These are phyloP conservation scores for Trametes cingulata DNA, from an alignment of 768 basidiomycete species.

Conservation along the genomic window DNA sequence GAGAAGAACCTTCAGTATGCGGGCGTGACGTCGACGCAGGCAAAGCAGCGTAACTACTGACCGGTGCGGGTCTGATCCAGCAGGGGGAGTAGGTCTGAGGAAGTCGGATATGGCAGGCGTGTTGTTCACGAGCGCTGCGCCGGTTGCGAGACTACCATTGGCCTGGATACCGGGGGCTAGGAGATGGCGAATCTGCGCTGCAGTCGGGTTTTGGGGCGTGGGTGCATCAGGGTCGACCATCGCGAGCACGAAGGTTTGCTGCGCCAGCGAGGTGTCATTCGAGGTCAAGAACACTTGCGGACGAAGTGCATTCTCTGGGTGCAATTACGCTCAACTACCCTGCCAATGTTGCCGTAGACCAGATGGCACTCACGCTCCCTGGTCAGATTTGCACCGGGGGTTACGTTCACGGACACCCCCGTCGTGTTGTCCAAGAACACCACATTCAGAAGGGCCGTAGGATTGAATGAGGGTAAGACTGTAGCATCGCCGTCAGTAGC, in stretches of 20 bases:
- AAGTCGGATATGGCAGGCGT: constrained; percentile 35
- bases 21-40: not conserved
- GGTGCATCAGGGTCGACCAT: constrained; percentile 38
- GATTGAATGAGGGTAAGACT: constrained; percentile 20
- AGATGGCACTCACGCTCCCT: constrained; percentile 16
- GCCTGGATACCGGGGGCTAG: constrained; percentile 30
- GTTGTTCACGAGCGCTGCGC: constrained; percentile 29
- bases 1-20: not conserved
- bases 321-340: not conserved
- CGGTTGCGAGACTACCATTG: constrained; percentile 8
- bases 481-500: not conserved
- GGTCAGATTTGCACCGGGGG: constrained; percentile 17
- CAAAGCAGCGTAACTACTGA: constrained; percentile 7
- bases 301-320: constrained; percentile 15
- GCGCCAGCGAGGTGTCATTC: constrained; percentile 5
- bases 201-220: constrained; percentile 32
- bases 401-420: constrained; percentile 11
- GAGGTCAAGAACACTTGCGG: constrained; percentile 13
- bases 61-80: constrained; percentile 36
- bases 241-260: constrained; percentile 32
- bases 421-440: constrained; percentile 20
- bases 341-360: too few relatives aligned
- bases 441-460: constrained; percentile 17
- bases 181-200: constrained; percentile 33
- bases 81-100: constrained; percentile 33